These are phyloP conservation scores for Malus hybrid DNA, from an alignment of 331 rosid genomes.

Conservation along the genomic window DNA sequence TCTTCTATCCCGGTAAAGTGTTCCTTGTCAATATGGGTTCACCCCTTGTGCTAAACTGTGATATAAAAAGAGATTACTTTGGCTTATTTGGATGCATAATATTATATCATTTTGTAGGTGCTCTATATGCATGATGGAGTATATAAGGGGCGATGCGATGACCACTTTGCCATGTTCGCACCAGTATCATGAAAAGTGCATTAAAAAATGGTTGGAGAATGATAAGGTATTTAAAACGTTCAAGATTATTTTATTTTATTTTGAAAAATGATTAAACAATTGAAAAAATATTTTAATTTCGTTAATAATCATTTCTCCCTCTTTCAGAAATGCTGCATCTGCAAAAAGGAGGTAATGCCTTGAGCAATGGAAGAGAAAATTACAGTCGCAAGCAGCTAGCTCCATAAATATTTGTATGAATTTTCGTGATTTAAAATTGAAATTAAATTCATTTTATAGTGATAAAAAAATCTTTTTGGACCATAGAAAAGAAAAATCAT, in stretches of 20 bases:
- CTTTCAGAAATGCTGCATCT: background rate
- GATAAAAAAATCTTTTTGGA: too few relatives aligned
- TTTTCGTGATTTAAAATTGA: background rate
- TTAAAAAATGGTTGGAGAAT: background rate
- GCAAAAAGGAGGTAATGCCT: background rate
- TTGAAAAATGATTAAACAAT: too few relatives aligned
- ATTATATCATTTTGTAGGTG: background rate
- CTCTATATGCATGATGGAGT: background rate
- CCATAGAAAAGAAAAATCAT: background rate
- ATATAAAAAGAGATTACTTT: background rate
- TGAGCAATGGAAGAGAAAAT: background rate
- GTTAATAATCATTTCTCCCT: background rate
- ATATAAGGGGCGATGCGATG: background rate
- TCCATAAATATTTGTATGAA: background rate
- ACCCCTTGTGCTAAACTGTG: accelerated
- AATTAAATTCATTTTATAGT: background rate
- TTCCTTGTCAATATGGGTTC: too few relatives aligned
- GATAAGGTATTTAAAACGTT: background rate
- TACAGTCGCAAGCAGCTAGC: background rate
- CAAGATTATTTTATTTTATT: too few relatives aligned
- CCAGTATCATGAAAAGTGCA: background rate
- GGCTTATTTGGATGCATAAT: background rate
- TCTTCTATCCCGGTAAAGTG: accelerated
- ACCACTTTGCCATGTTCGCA: background rate
- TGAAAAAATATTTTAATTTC: too few relatives aligned